Evolutionary conservation across 441 rosid genomes (phyloP), one percentile per base, ranked within the genome.

Genomic region (Erodium texanum): DNA sequence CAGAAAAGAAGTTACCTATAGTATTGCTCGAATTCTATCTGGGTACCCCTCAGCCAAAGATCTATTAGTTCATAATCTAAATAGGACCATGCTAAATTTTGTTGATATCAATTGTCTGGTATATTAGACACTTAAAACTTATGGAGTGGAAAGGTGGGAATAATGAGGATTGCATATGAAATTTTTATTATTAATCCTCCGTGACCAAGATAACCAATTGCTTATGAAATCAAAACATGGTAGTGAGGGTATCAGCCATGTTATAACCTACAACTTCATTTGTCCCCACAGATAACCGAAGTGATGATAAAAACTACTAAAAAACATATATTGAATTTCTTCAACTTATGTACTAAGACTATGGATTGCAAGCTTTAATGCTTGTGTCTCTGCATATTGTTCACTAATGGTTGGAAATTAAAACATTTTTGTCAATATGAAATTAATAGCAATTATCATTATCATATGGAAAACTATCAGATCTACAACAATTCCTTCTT

Each of bases 301-400:
- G 4, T 29, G 66, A 20, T 18, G 14, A 64, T 12, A n/a, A 56
- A 24, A 24, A 62, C 18, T 24, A 12, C 34, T 62, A 23, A 24
- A 24, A 24, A 62, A 62, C 10, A 16, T 34, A 11, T 64, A 32
- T 64, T 64, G 15, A 5, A 16, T 64, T 15, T 63, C 43, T 64
- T 64, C 66, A 64, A 64, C 66, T 16, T 64, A 64, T 29, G 16
- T 32, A 32, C 34, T 62, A 62, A 24, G 15, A 29, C 66, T 32
- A 16, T 3, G 24, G 32, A 64, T 64, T 29, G 41, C 36, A 19
- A 29, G 41, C 66, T 29, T 24, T 63, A 23, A 64, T 64, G 66
- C 66, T 29, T 24, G 66, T 43, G 29, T 29, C 22, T 64, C 20
- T 64, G 66, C 66, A 29, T 29, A 29, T 64, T 64, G 32, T 24